Base-by-base conservation (phyloP, 345 rosid species). In the Eutrema japonicum region DNA sequence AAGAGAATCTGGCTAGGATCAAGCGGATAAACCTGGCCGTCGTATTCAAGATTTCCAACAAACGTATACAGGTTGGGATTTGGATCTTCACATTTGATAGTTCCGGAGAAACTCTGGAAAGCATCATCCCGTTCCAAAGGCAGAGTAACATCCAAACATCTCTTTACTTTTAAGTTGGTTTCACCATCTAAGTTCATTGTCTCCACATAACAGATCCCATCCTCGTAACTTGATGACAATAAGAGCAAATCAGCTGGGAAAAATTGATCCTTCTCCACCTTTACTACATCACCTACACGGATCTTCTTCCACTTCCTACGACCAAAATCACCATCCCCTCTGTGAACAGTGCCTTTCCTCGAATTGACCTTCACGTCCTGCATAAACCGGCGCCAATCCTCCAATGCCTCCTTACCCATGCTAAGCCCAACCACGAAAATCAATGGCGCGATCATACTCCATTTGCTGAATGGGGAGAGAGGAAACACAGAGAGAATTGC, bases 141-240 rank as follows among this genome's bases (percentile, higher is more conserved):
- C 64, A 84, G 45, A 2, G 93, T 86, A 10, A 69, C 80, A 68
- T 90, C 96, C 57, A 90, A 76, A 46, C 82, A 77, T 74, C 90
- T 84, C 76, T 90, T 90, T 1, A 83, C 73, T 77, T 90, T 88
- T 69, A 90, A 65, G 75, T 84, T 88, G 14, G 93, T 90, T 68
- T 90, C 93, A 2, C 96, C 93, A 66, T 90, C 93, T 47, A 90
- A 83, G 62, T 88, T 90, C 96, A 84, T 88, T 2, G 96, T 90
- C 84, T 90, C 93, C 11, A 90, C 96, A 80, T 86, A 90, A 77
- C 91, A 90, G 68, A 90, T 78, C 48, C 91, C 93, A 66, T 90
- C 96, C 33, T 90, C 91, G 43, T 85, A 86, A 81, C 93, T 86
- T 3, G 91, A 88, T 16, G 93, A 90, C 57, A 90, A 36, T 29